Base-by-base conservation (phyloP, 192 early-diverging fungal species). In the Rhizophagus clarus region DNA sequence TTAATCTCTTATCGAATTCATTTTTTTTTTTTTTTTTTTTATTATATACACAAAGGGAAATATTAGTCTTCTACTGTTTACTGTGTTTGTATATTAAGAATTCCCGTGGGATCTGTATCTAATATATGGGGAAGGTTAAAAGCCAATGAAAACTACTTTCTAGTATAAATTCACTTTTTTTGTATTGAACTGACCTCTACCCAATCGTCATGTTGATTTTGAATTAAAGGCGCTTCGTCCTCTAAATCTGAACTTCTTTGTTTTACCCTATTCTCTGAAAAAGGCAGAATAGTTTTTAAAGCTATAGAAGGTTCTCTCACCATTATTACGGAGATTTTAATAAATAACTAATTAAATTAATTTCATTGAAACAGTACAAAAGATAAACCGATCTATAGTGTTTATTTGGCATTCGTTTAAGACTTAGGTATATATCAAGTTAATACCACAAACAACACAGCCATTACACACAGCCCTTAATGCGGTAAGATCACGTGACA, bases 231-330 rank as follows among this genome's bases (percentile, higher is more conserved):
- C 4, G 64, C 31, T 68, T 78, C 76, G 29, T 78, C 76, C 12
- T 78, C 76, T 26, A 29, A 24, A 68, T 78, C 76, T 28, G 76
- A 78, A 68, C 29, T 32, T 42, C 64, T 78, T 69, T 61, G 28
- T 69, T 78, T 78, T 67, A 24, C 28, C 29, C 76, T 63, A n/a
- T 24, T 28, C 5, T 78, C 76, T 10, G 63, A 45, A 78, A 78
- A 78, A n/a, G 76, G 76, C 22, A 78, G 68, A 61, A 78, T 78
- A 51, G 63, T 69, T 67, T 78, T 76, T 64, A 76, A 63, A 37
- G 75, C 51, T 20, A 76, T 76, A 24, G 75, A 76, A 76, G 75
- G 61, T 17, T 76, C 75, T 61, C 61, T 76, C 32, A 32, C 75
- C 75, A 76, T 76, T 64, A 34, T 72, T 45, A 72, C 26, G 51